These are phyloP conservation scores for Trichoderma sp. DNA, from an alignment of 2,329 filamentous ascomycete species.

Conservation along the genomic window DNA sequence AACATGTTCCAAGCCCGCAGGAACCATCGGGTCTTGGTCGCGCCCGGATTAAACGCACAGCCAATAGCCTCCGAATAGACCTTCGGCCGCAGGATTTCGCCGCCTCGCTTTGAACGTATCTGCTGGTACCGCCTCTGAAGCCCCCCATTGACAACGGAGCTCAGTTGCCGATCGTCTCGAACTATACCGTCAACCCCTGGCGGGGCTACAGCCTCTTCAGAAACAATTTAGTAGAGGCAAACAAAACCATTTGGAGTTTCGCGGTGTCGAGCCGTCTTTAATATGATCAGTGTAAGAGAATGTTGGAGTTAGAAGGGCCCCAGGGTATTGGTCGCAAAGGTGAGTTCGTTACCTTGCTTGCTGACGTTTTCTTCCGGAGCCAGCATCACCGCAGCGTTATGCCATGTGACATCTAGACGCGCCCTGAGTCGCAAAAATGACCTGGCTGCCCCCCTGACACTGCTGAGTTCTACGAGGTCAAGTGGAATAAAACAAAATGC, in stretches of 20 bases:
- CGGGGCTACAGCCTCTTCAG: not conserved
- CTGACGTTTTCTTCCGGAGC: not conserved
- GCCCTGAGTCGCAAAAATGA: not conserved
- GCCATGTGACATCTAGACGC: not conserved
- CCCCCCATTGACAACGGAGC: not conserved
- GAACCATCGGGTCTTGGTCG: conserved; percentile 7
- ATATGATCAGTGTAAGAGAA: conserved; percentile 4
- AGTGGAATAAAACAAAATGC: not conserved
- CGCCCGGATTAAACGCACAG: conserved; percentile 5
- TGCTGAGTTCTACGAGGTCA: not conserved
- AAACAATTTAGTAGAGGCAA: not conserved
- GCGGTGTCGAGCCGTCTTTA: not conserved
- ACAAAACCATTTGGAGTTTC: not conserved
- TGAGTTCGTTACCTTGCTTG: conserved; percentile 5
- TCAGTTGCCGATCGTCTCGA: not conserved
- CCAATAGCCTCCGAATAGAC: not conserved
- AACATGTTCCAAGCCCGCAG: not conserved
- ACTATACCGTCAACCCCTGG: conserved; percentile 6
- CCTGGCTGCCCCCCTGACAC: not conserved
- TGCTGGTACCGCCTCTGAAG: not conserved
- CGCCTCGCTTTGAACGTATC: conserved; percentile 15
- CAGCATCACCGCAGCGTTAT: conserved; percentile 4
- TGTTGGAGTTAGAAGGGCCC: conserved; percentile 4
- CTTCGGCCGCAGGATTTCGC: conserved; percentile 1
- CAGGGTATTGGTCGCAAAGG: conserved; percentile 1